Evolutionary conservation across 345 rosid genomes (phyloP), one percentile per base, ranked within the genome.

Genomic region (Fremontodendron californicum): DNA sequence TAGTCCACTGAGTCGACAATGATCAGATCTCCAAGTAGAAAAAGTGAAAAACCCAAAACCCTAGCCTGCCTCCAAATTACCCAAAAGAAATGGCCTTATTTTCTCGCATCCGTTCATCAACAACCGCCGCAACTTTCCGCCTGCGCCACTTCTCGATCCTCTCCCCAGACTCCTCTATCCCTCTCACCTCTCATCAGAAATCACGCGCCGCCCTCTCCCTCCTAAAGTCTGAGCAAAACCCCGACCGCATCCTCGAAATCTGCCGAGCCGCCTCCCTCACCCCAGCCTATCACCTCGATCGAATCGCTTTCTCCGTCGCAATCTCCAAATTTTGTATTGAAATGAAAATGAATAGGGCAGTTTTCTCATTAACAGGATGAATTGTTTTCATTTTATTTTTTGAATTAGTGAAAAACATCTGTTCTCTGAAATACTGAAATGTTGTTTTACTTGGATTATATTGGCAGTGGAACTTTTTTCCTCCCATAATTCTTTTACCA

Each of bases 181-280:
- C 96, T 12, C 89, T 89, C 63, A 81, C 93, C 4, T 71, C 88
- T 84, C 81, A 73, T 40, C 82, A 87, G 2, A 93, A 91, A 82
- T 77, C 97, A 60, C 87, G 90, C 65, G 89, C 91, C 63, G 92
- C 95, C 1, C 86, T 95, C 48, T 76, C 93, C 19, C 92, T 90
- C 35, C 89, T 93, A 75, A 91, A 86, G 67, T 35, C 86, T 71
- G 97, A 95, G 84, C 72, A 79, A 62, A 82, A 92, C 68, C 98
- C 99, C 0, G 87, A 87, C 33, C 93, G 93, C 10, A 89, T 93
- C 78, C 63, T 95, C 25, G 90, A 95, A 46, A 91, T 91, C 84
- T 90, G 98, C 85, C 90, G 89, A 60, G 89, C 91, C 35, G 98
- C 97, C 65, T 80, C 87, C 1, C 88, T 95, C 6, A 88, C 90